Conservation (phyloP, 306 rosid genomes). For the Trifolium subterraneum region DNA sequence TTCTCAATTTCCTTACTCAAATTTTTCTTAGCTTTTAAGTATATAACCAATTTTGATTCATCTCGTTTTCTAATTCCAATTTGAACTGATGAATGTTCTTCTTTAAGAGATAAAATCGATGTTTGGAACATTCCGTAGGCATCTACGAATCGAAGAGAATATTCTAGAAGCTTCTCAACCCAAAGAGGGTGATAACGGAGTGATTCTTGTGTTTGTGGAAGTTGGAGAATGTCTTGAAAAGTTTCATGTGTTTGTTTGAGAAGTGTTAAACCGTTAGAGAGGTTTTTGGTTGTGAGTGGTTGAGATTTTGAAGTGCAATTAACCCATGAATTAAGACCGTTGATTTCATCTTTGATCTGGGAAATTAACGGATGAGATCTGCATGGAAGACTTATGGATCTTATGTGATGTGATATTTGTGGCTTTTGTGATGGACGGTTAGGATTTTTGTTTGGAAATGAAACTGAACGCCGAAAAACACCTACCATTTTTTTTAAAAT, state of each 20-base stretch:
- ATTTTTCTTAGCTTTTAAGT: conserved; percentile 55
- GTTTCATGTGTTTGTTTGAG: conserved; percentile 65
- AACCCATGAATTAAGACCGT: conserved; percentile 53
- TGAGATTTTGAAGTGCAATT: conserved; percentile 36
- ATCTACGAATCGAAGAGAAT: conserved; percentile 72
- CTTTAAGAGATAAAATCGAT: conserved; percentile 53
- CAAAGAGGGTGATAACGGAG: conserved; percentile 60
- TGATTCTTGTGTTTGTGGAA: conserved; percentile 77
- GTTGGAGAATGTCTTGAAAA: conserved; percentile 70
- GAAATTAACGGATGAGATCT: conserved; percentile 85
- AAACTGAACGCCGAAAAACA: conserved; percentile 80
- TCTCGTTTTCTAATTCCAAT: conserved; percentile 72
- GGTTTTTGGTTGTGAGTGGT: conserved; percentile 47
- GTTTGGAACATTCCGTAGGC: conserved; percentile 79
- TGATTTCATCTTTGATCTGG: conserved; percentile 67
- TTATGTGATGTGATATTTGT: conserved; percentile 64
- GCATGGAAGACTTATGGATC: conserved; percentile 92
- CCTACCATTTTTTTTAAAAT: conserved; percentile 62
- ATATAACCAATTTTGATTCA: conserved; percentile 48
- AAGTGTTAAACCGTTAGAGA: conserved; percentile 59
- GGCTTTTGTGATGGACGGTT: conserved; percentile 59
- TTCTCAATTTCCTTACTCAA: conserved; percentile 57
- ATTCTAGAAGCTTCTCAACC: conserved; percentile 74
- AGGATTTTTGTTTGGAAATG: conserved; percentile 73
- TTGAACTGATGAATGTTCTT: conserved; percentile 71